phyloP scores from a whole-genome alignment of 2,329 filamentous ascomycete genomes.

The Scolecobasidium constrictum region DNA sequence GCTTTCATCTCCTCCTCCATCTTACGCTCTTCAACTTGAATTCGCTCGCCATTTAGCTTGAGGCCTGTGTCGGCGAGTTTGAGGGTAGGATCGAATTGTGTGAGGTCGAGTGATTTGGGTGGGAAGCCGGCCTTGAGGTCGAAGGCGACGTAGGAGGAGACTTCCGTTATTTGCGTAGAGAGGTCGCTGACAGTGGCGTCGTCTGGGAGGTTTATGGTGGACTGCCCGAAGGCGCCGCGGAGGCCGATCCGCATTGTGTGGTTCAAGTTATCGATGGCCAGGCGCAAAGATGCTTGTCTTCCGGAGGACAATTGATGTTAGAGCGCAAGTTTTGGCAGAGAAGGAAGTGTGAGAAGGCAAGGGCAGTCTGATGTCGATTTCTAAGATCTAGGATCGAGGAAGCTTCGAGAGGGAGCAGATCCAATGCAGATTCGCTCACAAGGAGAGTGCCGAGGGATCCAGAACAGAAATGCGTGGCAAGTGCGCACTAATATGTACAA shows the following conservation, averaged over 20 bases:
- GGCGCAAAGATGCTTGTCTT: no score
- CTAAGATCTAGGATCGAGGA: no score
- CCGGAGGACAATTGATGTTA: no score
- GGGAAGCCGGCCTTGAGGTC: constrained; percentile 80
- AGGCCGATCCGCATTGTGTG: constrained; percentile 6
- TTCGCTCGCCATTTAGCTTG: constrained; percentile 56
- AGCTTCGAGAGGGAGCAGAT: no score
- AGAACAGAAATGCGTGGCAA: no score
- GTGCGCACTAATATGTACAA: no score
- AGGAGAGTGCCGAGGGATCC: no score
- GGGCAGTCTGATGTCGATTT: no score
- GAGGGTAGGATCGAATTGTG: constrained; percentile 38
- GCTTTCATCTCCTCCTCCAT: constrained; percentile 8
- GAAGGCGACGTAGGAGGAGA: constrained; percentile 56
- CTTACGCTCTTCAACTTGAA: constrained; percentile 44
- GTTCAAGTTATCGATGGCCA: no score
- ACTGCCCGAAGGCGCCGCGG: constrained; percentile 54
- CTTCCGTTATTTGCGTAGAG: constrained; percentile 47
- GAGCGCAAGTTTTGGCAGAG: no score
- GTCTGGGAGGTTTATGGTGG: constrained; percentile 58
- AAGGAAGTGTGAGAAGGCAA: no score
- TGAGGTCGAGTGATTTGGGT: constrained; percentile 55
- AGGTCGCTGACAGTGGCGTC: constrained; percentile 55
- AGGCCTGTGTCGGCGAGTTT: constrained; percentile 46
- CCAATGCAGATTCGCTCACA: no score